Evolutionary conservation across 768 basidiomycete genomes (phyloP), one percentile per base, ranked within the genome.

Genomic region (Solioccasus polychromus): DNA sequence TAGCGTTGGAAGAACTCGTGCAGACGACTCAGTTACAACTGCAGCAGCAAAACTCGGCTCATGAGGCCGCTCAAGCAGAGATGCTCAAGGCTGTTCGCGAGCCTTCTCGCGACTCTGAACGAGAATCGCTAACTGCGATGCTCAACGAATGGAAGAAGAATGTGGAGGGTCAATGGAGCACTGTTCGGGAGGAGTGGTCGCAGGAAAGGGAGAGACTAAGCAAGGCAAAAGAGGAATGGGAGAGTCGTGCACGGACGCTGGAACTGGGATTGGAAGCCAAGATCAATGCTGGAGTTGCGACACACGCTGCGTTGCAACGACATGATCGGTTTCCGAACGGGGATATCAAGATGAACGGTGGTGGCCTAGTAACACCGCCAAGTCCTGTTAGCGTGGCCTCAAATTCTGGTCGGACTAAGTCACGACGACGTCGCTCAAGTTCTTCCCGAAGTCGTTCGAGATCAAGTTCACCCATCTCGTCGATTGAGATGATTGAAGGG

Each of bases 201-300:
- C 72, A 78, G 29, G 93, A 96, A 65, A 74, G 92, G 4, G 85
- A 85, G 49, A 74, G 89, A 17, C 72, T 96, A 10, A 72, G 74
- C 31, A 71, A 75, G 17, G 90, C 89, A 11, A 74, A 84, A 38
- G 82, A 88, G 32, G 89, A 93, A 54, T 94, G 88, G 85, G 93
- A 94, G 66, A 67, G 47, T 6, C 75, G 80, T 44, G 69, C 78
- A 42, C 70, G 73, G 11, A 63, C 64, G 8, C 68, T 83, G n/a
- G 81, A 84, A 53, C 65, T 70, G 12, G 73, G 77, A 4, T 51
- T 85, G n/a, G 76, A 75, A 31, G 71, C 67, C 49, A 66, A 75
- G 35, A 71, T 71, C 3, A 61, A 58, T 55, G 51, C 59, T 0
- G 63, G 46, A 32, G 48, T 75, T 9, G 66, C 51, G 28, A 71